Percentiles rank a stretch among this genome's conserved stretches.
Evolutionary conservation across 306 rosid genomes (phyloP).

Genomic region (Glycine latifolia): DNA sequence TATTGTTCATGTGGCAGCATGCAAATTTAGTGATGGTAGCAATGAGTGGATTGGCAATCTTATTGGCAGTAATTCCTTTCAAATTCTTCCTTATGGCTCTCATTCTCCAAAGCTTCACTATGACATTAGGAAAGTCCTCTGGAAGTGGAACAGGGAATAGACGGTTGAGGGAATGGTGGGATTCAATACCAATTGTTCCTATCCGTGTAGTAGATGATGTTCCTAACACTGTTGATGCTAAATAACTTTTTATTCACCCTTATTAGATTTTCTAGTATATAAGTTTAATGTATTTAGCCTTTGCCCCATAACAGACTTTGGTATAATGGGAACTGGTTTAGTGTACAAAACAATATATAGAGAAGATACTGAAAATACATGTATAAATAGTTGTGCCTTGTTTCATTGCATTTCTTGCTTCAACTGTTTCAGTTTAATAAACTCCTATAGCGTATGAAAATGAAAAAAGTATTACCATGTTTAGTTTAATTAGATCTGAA

Average conservation of each 20-base stretch:
- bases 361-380: too few species aligned
- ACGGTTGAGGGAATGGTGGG: constrained; percentile 95
- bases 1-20: constrained; percentile 64
- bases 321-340: constrained; percentile 5
- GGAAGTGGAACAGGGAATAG: constrained; percentile 66
- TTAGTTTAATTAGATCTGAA: neutral
- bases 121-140: constrained; percentile 50
- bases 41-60: constrained; percentile 60
- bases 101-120: constrained; percentile 57
- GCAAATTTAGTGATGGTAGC: constrained; percentile 69
- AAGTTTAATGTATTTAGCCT: neutral
- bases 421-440: constrained; percentile 12
- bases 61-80: constrained; percentile 70
- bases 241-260: constrained; percentile 23
- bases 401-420: constrained; percentile 18
- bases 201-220: constrained; percentile 63
- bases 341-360: neutral
- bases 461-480: neutral
- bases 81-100: constrained; percentile 68
- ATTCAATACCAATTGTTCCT: constrained; percentile 80
- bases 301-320: neutral
- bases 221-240: constrained; percentile 24
- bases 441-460: neutral
- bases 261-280: neutral
- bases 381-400: too few species aligned